Base-by-base conservation (phyloP, 805 yeast genomes). In the Starmera amethionina region DNA sequence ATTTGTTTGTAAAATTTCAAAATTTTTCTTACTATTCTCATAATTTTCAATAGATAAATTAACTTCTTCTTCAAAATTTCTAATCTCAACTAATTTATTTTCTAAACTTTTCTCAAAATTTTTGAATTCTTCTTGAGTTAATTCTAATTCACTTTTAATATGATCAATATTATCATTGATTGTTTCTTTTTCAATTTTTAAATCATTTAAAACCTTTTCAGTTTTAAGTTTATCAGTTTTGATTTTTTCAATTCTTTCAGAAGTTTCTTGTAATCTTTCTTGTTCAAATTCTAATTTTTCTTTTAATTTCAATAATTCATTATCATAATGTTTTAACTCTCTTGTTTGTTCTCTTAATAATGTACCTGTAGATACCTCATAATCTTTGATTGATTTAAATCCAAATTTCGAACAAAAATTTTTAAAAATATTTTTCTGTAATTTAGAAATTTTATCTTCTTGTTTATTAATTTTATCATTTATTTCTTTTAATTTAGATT, bases 351-450 rank as follows among this genome's bases (percentile, higher is more conserved):
- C 67, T 52, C 83, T 66, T 38, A 73, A 52, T 4, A 72, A 59
- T 5, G 74, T 64, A 6, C 90, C 89, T 40, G 80, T 83, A 11
- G 74, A 65, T 35, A 64, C 65, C 55, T 88, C 96, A 55, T 82
- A 88, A 30, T 81, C 87, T 36, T 70, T 65, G 32, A 87, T 75
- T 45, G 59, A 59, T 8, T 62, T 55, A 49, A 86, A 75, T 0
- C 77, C 76, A 39, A 79, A 60, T 41, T 60, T 65, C 1, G 53
- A 40, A 42, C 89, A 80, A 53, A 88, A 83, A 0, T 58, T 68
- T 9, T 54, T 37, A 52, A 77, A 83, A 4, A 78, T 59, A 4
- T 56, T 54, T 3, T 59, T 47, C 46, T 77, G 79, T 8, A 78
- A 45, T 4, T 45, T 41, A 4, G 59, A 52, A 27, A 65, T 61